Evolutionary conservation across 192 early-diverging fungal species (phyloP).

Genomic region (Physocladia obscura): DNA sequence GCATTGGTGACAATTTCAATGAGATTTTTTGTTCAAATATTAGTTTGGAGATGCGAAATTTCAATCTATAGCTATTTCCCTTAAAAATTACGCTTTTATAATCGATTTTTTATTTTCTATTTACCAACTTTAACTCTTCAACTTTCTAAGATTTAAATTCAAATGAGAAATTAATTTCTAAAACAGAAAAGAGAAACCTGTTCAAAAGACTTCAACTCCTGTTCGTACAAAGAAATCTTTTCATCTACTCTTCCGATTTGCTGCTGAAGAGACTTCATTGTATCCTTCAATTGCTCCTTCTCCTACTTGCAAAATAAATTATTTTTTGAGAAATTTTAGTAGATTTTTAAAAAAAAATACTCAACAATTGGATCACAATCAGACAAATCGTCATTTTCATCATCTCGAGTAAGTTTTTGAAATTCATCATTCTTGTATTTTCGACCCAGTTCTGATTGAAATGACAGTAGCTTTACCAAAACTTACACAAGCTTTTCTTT

Average conservation of each 20-base stretch:
- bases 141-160: constrained; percentile 26
- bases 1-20: constrained; percentile 18
- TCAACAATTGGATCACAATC: constrained; percentile 2
- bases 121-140: constrained; percentile 7
- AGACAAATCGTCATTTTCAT: background rate
- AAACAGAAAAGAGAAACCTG: constrained; percentile 2
- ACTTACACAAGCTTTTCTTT: background rate
- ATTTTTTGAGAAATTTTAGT: background rate
- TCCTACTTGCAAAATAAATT: background rate
- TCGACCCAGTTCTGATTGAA: too few species aligned
- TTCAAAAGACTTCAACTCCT: constrained; percentile 4
- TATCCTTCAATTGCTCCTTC: background rate
- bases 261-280: background rate
- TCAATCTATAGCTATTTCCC: too few species aligned
- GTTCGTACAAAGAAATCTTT: constrained; percentile 6
- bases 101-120: too few species aligned
- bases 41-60: too few species aligned
- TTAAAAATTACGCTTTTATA: too few species aligned
- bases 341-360: background rate
- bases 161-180: background rate
- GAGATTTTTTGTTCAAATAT: background rate
- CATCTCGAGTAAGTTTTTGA: background rate
- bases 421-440: background rate
- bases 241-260: constrained; percentile 1
- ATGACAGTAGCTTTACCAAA: background rate